These are phyloP conservation scores for Phlyctochytrium bullatum DNA, from an alignment of 192 early-diverging fungal species.

Conservation along the genomic window DNA sequence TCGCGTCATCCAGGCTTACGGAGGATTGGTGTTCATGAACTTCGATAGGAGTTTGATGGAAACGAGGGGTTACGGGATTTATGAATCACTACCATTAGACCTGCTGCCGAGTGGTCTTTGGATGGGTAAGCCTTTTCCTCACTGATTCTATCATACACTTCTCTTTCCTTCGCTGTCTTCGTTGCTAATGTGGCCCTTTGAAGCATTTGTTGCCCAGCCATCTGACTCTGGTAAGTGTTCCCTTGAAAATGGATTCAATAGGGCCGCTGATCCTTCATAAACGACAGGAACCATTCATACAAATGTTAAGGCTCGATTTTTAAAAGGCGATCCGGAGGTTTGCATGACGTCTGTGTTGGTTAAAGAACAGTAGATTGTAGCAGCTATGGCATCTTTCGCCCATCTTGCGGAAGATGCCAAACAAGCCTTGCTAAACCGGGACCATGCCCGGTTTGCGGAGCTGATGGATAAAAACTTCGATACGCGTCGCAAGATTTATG, in stretches of 20 bases:
- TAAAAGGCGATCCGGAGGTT: constrained; percentile 53
- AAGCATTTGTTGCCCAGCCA: constrained; percentile 53
- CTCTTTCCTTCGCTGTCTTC: too few relatives aligned
- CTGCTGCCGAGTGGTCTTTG: constrained; percentile 41
- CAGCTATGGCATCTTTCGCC: constrained; percentile 54
- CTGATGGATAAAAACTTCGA: constrained; percentile 61
- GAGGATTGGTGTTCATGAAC: constrained; percentile 65
- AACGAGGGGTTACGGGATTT: constrained; percentile 46
- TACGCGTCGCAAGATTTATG: constrained; percentile 44
- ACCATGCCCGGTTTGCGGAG: constrained; percentile 36
- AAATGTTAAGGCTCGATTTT: constrained; percentile 47
- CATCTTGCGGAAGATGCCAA: constrained; percentile 34
- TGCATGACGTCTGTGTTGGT: not conserved
- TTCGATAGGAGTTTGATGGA: constrained; percentile 52
- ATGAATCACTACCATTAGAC: constrained; percentile 33
- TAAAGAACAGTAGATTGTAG: constrained; percentile 31
- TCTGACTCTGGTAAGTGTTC: constrained; percentile 47
- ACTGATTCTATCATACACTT: not conserved
- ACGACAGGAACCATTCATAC: constrained; percentile 48
- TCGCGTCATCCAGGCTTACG: constrained; percentile 61
- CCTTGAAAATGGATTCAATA: not conserved
- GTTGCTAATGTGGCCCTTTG: constrained; percentile 37
- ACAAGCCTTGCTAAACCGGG: constrained; percentile 24
- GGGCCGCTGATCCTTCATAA: not conserved
- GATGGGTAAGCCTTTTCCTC: constrained; percentile 17